Evolutionary conservation across 345 rosid genomes (phyloP).

Genomic region (Salix brachista): DNA sequence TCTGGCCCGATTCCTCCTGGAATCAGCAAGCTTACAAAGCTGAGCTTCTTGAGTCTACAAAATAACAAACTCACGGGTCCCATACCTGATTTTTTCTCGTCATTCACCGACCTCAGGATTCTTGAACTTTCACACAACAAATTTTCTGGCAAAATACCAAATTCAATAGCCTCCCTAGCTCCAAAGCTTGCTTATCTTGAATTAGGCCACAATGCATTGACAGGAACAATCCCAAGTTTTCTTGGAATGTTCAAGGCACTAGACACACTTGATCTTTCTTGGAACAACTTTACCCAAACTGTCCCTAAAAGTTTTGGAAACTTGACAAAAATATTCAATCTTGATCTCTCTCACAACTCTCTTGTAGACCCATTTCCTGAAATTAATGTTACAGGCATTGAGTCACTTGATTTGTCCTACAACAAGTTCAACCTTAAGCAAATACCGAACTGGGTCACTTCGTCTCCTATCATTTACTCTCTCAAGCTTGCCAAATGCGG

Average conservation of each 20-base stretch:
- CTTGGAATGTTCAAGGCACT: constrained; percentile 53
- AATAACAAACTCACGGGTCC: constrained; percentile 54
- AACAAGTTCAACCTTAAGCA: constrained; percentile 49
- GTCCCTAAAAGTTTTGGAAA: constrained; percentile 59
- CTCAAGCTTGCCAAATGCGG: constrained; percentile 73
- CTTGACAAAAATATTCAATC: constrained; percentile 74
- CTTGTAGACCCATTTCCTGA: constrained; percentile 67
- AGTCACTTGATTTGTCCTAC: constrained; percentile 65
- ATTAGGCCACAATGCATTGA: constrained; percentile 51
- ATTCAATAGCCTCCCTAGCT: constrained; percentile 45
- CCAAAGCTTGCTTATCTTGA: constrained; percentile 44
- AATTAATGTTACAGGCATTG: constrained; percentile 67
- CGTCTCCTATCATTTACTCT: constrained; percentile 63
- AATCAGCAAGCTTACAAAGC: constrained; percentile 37
- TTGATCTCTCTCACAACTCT: constrained; percentile 60
- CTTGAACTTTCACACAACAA: constrained; percentile 45
- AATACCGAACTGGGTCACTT: constrained; percentile 74
- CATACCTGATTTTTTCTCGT: constrained; percentile 51
- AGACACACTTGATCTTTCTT: constrained; percentile 63
- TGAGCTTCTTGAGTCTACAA: constrained; percentile 27
- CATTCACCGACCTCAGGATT: constrained; percentile 38
- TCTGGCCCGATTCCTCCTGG: constrained; percentile 52
- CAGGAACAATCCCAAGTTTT: constrained; percentile 55
- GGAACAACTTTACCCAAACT: constrained; percentile 41
- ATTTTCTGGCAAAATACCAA: constrained; percentile 58